Base-by-base conservation (phyloP, 306 rosid species). In the Comarum palustre region DNA sequence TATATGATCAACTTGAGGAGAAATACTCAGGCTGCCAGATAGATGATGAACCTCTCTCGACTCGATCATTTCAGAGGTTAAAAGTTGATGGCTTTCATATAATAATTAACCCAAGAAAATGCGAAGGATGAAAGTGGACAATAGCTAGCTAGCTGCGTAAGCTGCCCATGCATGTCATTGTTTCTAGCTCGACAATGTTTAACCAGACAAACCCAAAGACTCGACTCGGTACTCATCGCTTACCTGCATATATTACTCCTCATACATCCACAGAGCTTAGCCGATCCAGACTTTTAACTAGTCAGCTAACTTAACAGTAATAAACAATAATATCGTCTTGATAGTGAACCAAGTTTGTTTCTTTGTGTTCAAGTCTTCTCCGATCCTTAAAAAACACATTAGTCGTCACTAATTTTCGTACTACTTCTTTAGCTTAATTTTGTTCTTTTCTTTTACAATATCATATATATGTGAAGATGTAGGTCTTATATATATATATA, bases 221-320 rank as follows among this genome's bases (percentile, higher is more conserved):
- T 22, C 22, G 59, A 52, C 59, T 52, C 59, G 22, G 59, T 52
- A 9, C 59, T 52, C 59, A 52, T n/a, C n/a, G n/a, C 59, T 52
- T 29, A 50, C 13, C 29, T 8, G 47, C 12, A 41, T n/a, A n/a
- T n/a, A 48, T 34, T 34, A 34, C 38, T 34, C 1, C 8, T 16
- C n/a, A n/a, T n/a, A n/a, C n/a, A n/a, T n/a, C n/a, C n/a, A n/a
- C n/a, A n/a, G n/a, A n/a, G n/a, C n/a, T n/a, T n/a, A n/a, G n/a
- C n/a, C n/a, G n/a, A n/a, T n/a, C n/a, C n/a, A n/a, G n/a, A n/a
- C 8, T 22, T 48, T 48, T 48, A 48, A n/a, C 8, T 51, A 51
- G 8, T n/a, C 19, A 1, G 10, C 57, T 6, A n/a, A 25, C 57
- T 51, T 52, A n/a, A 16, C 2, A 51, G 27, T 52, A 8, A 52